A percentile compares a stretch with the other conserved stretches of the same genome.
phyloP scores from a whole-genome alignment of 257 asterid genomes.

The Capsicum rhomboideum region DNA sequence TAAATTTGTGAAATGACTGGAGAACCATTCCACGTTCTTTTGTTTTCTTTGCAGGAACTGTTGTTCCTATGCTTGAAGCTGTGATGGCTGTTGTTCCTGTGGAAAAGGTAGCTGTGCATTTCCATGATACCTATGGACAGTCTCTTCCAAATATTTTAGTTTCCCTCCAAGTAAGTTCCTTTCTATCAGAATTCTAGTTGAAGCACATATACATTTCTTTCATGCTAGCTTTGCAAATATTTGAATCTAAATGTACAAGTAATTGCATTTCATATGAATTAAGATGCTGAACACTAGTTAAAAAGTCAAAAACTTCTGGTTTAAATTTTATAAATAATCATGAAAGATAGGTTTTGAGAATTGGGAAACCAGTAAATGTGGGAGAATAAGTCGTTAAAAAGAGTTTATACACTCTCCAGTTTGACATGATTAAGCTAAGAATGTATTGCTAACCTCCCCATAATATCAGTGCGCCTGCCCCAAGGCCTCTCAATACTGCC shows the following conservation, averaged over 20 bases:
- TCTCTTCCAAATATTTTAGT: conserved; percentile 83
- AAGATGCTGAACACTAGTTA: background rate
- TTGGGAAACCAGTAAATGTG: background rate
- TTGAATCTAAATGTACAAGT: background rate
- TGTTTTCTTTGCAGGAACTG: conserved; percentile 35
- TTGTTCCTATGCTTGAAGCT: conserved; percentile 89
- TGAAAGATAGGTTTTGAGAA: background rate
- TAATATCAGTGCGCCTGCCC: background rate
- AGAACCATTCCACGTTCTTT: background rate
- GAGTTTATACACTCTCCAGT: background rate
- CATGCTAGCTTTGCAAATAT: background rate
- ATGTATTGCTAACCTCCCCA: background rate
- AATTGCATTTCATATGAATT: background rate
- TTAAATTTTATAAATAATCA: background rate
- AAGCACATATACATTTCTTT: background rate
- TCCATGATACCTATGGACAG: conserved; percentile 90
- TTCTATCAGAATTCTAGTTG: background rate
- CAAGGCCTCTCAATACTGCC: no score
- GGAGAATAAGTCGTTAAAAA: background rate
- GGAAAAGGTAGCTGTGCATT: conserved; percentile 85
- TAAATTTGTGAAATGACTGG: background rate
- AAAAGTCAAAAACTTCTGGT: background rate
- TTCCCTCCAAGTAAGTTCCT: conserved; percentile 76
- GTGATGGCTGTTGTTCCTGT: conserved; percentile 84
- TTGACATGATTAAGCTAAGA: background rate